phyloP scores from a whole-genome alignment of 495 filamentous ascomycete species.

The Penicillium dipodomyicola region DNA sequence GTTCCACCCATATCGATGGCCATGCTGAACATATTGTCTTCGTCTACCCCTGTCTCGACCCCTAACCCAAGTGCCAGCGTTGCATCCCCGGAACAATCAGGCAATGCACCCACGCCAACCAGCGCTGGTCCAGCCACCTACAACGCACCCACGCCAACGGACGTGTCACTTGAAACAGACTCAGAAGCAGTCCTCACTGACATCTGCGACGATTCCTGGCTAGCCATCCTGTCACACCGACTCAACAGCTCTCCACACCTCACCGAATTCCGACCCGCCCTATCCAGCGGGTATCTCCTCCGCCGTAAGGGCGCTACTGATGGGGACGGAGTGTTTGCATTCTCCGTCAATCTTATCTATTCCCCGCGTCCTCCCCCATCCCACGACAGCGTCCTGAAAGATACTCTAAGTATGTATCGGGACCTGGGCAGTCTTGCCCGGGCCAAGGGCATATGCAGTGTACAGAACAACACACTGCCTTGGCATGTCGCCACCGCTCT shows the following conservation, averaged over 20 bases:
- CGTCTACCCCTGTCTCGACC: conserved; percentile 44
- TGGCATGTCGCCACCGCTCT: conserved; percentile 85
- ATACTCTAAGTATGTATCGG: conserved; percentile 72
- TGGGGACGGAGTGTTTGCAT: conserved; percentile 59
- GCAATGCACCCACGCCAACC: conserved; percentile 36
- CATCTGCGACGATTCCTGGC: conserved; percentile 77
- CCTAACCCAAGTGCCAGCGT: conserved; percentile 46
- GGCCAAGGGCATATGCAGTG: conserved; percentile 62
- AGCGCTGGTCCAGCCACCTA: conserved; percentile 15
- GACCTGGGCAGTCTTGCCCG: conserved; percentile 72
- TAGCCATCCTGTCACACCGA: conserved; percentile 67
- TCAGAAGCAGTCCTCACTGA: conserved; percentile 74
- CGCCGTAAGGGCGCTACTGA: conserved; percentile 64
- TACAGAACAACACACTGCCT: conserved; percentile 63
- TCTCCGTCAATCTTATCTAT: conserved; percentile 67
- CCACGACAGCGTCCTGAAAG: conserved; percentile 62
- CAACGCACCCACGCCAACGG: conserved; percentile 58
- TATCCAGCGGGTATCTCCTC: conserved; percentile 73
- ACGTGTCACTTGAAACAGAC: conserved; percentile 57
- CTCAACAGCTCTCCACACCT: conserved; percentile 64
- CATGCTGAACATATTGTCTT: conserved; percentile 34
- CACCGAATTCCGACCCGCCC: conserved; percentile 59
- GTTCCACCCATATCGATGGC: conserved; percentile 30
- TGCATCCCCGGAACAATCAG: conserved; percentile 44
- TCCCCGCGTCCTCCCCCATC: conserved; percentile 42